Percentiles rank a stretch among this genome's conserved stretches.
phyloP scores from a whole-genome alignment of 345 rosid genomes.

The Dipteronia dyeriana region DNA sequence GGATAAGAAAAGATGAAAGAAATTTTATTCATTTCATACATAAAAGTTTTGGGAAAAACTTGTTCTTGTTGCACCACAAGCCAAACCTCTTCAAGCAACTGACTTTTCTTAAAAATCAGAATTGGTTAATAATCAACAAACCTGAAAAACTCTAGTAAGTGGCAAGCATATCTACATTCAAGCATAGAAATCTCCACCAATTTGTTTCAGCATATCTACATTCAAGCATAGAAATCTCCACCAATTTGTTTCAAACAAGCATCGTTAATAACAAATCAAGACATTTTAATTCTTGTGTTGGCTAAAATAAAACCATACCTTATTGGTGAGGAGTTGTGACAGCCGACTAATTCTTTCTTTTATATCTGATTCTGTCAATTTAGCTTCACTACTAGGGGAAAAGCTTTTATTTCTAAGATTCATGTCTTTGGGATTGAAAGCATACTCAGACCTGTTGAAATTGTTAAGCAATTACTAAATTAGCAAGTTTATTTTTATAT shows the following conservation, averaged over 20 bases:
- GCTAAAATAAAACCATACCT: conserved; percentile 46
- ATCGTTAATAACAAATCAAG: neutral
- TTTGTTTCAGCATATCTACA: neutral
- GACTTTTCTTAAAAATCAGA: neutral
- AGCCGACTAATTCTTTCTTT: conserved; percentile 67
- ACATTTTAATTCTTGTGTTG: neutral
- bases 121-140: neutral
- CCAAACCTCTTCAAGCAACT: neutral
- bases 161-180: neutral
- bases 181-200: neutral
- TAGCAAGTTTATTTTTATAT: neutral
- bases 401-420: conserved; percentile 45
- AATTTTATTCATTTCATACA: neutral
- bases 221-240: neutral
- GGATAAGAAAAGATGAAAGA: neutral
- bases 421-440: conserved; percentile 87
- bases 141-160: neutral
- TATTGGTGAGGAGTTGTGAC: conserved; percentile 48
- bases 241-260: neutral
- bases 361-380: conserved; percentile 68
- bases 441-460: conserved; percentile 64
- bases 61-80: neutral
- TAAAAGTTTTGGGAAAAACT: neutral
- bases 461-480: neutral
- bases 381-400: conserved; percentile 48